These are phyloP conservation scores for Carex myosuroides DNA, from an alignment of 176 grass and related monocot species.

Conservation along the genomic window DNA sequence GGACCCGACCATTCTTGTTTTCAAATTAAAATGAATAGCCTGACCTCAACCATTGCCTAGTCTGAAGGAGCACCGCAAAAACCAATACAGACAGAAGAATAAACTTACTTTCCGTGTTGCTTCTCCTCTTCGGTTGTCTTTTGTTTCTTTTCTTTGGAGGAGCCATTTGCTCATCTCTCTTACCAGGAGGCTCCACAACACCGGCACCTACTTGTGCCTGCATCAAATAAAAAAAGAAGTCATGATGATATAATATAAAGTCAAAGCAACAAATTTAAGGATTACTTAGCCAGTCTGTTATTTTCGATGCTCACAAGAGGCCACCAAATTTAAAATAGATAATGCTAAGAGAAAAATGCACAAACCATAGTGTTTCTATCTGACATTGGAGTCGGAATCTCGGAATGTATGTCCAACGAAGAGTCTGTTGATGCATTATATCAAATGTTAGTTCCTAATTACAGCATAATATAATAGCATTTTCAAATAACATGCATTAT, in stretches of 20 bases:
- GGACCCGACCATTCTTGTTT: not conserved
- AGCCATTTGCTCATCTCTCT: constrained; percentile 28
- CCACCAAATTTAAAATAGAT: not conserved
- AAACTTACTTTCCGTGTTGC: constrained; percentile 40
- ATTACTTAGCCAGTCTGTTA: not conserved
- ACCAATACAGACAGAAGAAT: constrained; percentile 21
- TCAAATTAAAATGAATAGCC: constrained; percentile 13
- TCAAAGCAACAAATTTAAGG: not conserved
- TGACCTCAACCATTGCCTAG: constrained; percentile 27
- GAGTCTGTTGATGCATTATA: not conserved
- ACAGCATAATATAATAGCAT: not conserved
- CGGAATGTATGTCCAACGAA: not conserved
- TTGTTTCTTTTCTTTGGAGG: constrained; percentile 31
- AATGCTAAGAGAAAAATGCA: not conserved
- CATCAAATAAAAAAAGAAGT: constrained; percentile 24
- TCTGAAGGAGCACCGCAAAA: constrained; percentile 14
- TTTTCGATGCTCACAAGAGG: not conserved
- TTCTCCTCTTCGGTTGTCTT: constrained; percentile 26
- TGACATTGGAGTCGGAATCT: not conserved
- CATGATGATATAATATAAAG: not conserved
- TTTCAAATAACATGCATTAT: constrained; percentile 9
- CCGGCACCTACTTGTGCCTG: constrained; percentile 3
- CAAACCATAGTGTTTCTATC: not conserved
- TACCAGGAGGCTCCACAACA: constrained; percentile 24
- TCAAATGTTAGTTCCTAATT: not conserved